Percentiles rank a stretch among this genome's conserved stretches.
Conservation (phyloP, 139 green algal genomes). For the Chlamydomonas urium region DNA sequence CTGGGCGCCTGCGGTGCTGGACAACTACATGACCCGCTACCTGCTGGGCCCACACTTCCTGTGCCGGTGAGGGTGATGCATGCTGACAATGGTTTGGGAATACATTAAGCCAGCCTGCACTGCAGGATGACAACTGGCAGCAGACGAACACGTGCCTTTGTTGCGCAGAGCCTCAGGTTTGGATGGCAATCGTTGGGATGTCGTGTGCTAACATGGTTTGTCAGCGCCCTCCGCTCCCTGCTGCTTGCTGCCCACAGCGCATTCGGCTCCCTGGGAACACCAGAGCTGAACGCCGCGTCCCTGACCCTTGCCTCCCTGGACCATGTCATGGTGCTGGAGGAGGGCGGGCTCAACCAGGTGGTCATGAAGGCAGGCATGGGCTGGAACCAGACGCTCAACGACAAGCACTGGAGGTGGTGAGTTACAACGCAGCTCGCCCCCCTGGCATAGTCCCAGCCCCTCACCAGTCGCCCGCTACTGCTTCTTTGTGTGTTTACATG, state of each 20-base stretch:
- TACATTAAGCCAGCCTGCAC: no score
- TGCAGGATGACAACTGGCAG: no score
- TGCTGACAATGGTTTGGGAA: no score
- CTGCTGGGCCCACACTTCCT: slow-evolving; percentile 8
- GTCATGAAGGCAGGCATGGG: not conserved
- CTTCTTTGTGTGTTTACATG: no score
- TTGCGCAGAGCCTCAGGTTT: no score
- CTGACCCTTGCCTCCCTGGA: not conserved
- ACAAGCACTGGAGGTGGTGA: slow-evolving; percentile 3
- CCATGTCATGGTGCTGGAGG: slow-evolving; percentile 1
- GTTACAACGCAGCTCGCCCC: no score
- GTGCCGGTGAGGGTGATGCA: slow-evolving; percentile 15
- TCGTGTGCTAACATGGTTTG: no score
- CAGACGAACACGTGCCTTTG: no score
- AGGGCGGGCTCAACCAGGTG: slow-evolving; percentile 1
- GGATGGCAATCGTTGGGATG: no score
- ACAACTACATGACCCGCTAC: slow-evolving; percentile 13
- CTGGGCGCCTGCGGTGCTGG: not conserved
- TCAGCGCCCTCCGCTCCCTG: no score
- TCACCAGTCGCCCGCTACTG: no score
- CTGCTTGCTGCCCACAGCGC: not conserved
- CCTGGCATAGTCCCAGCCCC: no score
- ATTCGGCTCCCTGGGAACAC: not conserved
- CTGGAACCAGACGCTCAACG: not conserved
- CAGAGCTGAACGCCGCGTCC: not conserved